These are phyloP conservation scores for Asterophora parasitica DNA, from an alignment of 768 basidiomycete genomes.

Conservation along the genomic window DNA sequence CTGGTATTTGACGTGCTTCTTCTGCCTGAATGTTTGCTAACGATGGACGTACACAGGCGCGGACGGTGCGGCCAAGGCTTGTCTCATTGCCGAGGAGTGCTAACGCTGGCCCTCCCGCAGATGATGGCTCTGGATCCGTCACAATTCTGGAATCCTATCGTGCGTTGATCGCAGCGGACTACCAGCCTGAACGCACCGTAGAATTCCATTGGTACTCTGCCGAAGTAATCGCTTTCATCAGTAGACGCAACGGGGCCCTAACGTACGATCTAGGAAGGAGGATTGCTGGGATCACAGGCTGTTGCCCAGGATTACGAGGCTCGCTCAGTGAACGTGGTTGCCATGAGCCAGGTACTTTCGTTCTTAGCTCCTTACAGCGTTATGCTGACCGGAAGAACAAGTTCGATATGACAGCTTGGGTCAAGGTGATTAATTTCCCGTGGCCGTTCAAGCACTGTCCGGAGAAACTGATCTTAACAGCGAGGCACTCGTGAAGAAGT, in stretches of 20 bases:
- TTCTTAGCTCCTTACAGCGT: constrained; percentile 7
- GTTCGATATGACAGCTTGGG: constrained; percentile 96
- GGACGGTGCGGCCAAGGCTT: constrained; percentile 35
- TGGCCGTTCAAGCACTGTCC: constrained; percentile 4
- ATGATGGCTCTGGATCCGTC: constrained; percentile 75
- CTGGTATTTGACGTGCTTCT: constrained; percentile 42
- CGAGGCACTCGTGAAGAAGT: constrained; percentile 71
- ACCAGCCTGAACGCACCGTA: constrained; percentile 58
- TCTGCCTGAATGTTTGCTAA: constrained; percentile 20
- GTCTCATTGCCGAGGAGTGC: constrained; percentile 13
- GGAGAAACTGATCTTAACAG: constrained; percentile 26
- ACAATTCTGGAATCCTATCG: constrained; percentile 78
- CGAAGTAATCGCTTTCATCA: constrained; percentile 41
- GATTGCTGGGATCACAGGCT: constrained; percentile 86
- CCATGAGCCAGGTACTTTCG: constrained; percentile 70
- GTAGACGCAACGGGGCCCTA: constrained; percentile 11
- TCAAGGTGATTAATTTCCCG: constrained; percentile 56
- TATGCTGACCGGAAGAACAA: constrained; percentile 25
- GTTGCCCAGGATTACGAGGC: constrained; percentile 72
- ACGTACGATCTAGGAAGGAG: constrained; percentile 57
- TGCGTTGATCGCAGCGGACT: constrained; percentile 62
- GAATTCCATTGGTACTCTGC: constrained; percentile 88
- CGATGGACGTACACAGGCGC: constrained; percentile 33
- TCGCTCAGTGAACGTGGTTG: constrained; percentile 60
- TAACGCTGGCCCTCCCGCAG: constrained; percentile 35